These are phyloP conservation scores for Albifimbria verrucaria DNA, from an alignment of 2,329 filamentous ascomycete genomes.

Conservation along the genomic window DNA sequence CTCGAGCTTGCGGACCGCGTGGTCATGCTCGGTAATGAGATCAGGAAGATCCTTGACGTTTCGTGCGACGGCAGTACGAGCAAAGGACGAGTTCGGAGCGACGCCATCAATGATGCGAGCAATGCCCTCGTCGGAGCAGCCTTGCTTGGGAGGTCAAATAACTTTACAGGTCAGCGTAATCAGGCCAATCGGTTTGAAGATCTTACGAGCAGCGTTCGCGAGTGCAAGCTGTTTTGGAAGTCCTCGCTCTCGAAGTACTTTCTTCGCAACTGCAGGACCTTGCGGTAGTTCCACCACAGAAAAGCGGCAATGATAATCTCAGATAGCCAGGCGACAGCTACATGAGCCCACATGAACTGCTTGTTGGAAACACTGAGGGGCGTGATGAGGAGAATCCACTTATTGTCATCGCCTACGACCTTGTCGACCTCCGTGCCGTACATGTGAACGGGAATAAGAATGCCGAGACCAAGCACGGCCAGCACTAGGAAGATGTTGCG, in stretches of 20 bases:
- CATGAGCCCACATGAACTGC: slow-evolving; percentile 54
- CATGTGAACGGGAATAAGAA: slow-evolving; percentile 81
- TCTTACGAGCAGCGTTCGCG: slow-evolving; percentile 63
- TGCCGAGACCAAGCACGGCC: slow-evolving; percentile 66
- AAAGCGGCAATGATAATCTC: slow-evolving; percentile 75
- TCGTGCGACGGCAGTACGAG: slow-evolving; percentile 77
- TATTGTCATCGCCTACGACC: slow-evolving; percentile 13
- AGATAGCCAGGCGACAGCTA: slow-evolving; percentile 61
- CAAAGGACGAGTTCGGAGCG: slow-evolving; percentile 73
- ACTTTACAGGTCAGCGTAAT: slow-evolving; percentile 39
- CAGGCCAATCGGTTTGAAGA: neutral
- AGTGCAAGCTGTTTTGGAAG: slow-evolving; percentile 83
- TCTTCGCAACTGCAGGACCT: slow-evolving; percentile 67
- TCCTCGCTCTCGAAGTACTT: slow-evolving; percentile 82
- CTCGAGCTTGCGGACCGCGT: slow-evolving; percentile 78
- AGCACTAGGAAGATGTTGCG: slow-evolving; percentile 82
- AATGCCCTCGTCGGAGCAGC: slow-evolving; percentile 81
- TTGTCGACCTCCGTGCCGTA: slow-evolving; percentile 32
- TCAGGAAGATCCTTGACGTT: slow-evolving; percentile 89
- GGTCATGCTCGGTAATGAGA: slow-evolving; percentile 79
- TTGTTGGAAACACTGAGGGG: slow-evolving; percentile 54
- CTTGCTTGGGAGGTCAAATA: slow-evolving; percentile 82
- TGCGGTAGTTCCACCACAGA: slow-evolving; percentile 86
- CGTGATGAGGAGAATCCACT: slow-evolving; percentile 58
- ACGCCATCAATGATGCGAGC: slow-evolving; percentile 77